A percentile compares a stretch with the other conserved stretches of the same genome.
phyloP scores from a whole-genome alignment of 2,329 filamentous ascomycete species.

The Aspergillus pseudotamarii region DNA sequence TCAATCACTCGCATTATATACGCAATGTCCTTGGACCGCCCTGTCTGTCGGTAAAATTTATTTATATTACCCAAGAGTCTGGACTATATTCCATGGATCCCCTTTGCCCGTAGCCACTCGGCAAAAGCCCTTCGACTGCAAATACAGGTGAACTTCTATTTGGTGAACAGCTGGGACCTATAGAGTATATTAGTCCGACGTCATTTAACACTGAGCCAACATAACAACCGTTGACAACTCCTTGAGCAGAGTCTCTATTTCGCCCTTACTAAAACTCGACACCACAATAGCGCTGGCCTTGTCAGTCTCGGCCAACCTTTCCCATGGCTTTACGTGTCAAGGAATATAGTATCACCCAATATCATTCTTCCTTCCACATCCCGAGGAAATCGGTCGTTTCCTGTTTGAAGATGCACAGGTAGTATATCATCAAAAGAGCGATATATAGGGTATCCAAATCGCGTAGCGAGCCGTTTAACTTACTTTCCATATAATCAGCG shows the following conservation, averaged over 20 bases:
- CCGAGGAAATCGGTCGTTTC: conserved; percentile 33
- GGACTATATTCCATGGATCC: conserved; percentile 62
- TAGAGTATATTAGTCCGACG: conserved; percentile 37
- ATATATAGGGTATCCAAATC: conserved; percentile 64
- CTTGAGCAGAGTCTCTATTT: conserved; percentile 41
- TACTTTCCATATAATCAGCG: conserved; percentile 61
- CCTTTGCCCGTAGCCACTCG: conserved; percentile 53
- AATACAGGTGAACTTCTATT: conserved; percentile 66
- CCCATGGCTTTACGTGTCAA: conserved; percentile 37
- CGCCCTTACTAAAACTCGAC: conserved; percentile 29
- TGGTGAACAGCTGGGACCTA: conserved; percentile 62
- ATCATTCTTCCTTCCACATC: conserved; percentile 58
- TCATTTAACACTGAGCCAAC: not conserved
- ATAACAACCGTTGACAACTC: conserved; percentile 14
- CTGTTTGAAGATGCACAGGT: conserved; percentile 21
- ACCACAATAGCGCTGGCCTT: conserved; percentile 35
- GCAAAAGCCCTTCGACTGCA: conserved; percentile 53
- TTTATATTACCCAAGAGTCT: conserved; percentile 62
- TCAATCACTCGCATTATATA: conserved; percentile 39
- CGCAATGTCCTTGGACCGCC: conserved; percentile 62
- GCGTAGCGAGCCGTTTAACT: conserved; percentile 60
- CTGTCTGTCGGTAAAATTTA: conserved; percentile 54
- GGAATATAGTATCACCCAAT: conserved; percentile 56
- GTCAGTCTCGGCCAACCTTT: conserved; percentile 27
- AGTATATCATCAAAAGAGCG: conserved; percentile 68